These are phyloP conservation scores for Amanita rubescens DNA, from an alignment of 768 basidiomycete species.

Conservation along the genomic window DNA sequence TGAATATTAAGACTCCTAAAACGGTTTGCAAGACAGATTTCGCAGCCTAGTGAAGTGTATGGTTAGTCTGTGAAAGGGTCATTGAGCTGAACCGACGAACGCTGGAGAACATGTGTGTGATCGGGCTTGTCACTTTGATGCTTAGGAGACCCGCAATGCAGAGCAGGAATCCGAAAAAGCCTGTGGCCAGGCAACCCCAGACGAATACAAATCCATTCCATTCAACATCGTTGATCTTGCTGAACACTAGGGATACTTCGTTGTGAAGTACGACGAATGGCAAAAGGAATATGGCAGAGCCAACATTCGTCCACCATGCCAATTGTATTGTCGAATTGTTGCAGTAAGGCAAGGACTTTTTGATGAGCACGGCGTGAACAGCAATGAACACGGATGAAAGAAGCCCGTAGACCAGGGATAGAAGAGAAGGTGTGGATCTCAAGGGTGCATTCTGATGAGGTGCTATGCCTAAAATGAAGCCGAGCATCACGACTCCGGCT, in stretches of 20 bases:
- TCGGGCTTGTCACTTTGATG: slow-evolving; percentile 76
- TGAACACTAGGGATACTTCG: slow-evolving; percentile 37
- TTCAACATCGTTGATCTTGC: slow-evolving; percentile 27
- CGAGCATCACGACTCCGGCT: slow-evolving; percentile 57
- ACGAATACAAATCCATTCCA: slow-evolving; percentile 51
- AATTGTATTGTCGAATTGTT: slow-evolving; percentile 67
- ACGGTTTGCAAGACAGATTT: slow-evolving; percentile 80
- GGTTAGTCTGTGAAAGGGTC: slow-evolving; percentile 4
- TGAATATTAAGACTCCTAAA: slow-evolving; percentile 70
- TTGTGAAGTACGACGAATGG: slow-evolving; percentile 55
- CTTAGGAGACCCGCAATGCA: slow-evolving; percentile 73
- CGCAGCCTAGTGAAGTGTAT: slow-evolving; percentile 54
- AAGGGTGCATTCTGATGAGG: slow-evolving; percentile 42
- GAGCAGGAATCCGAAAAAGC: slow-evolving; percentile 75
- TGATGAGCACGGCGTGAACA: slow-evolving; percentile 69
- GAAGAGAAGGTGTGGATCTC: slow-evolving; percentile 37
- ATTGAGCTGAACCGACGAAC: slow-evolving; percentile 32
- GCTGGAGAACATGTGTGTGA: slow-evolving; percentile 82
- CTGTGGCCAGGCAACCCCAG: slow-evolving; percentile 63
- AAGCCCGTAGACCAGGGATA: slow-evolving; percentile 63
- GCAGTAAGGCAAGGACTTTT: slow-evolving; percentile 58
- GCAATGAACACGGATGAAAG: slow-evolving; percentile 72
- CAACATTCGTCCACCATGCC: slow-evolving; percentile 74
- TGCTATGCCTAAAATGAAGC: slow-evolving; percentile 71
- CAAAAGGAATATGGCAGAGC: slow-evolving; percentile 56